These are phyloP conservation scores for Pseudoturritis turrita DNA, from an alignment of 345 rosid species.

Conservation along the genomic window DNA sequence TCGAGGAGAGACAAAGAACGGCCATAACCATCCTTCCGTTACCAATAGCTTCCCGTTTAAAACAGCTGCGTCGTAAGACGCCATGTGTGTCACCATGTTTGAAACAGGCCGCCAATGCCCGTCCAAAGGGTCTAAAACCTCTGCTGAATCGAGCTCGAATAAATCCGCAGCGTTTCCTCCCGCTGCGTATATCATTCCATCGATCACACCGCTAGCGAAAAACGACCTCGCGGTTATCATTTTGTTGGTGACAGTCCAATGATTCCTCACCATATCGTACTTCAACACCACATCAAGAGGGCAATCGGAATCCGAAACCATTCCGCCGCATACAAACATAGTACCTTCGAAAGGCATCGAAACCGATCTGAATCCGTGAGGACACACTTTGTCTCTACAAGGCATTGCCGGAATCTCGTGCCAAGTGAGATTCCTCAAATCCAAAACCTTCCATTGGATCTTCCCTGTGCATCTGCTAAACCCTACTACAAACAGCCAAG, in stretches of 20 bases:
- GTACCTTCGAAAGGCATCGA: slow-evolving; percentile 56
- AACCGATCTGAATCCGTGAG: slow-evolving; percentile 68
- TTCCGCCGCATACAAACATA: slow-evolving; percentile 81
- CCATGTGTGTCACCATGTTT: slow-evolving; percentile 74
- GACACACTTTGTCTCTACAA: slow-evolving; percentile 72
- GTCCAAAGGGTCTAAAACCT: slow-evolving; percentile 62
- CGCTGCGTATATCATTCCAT: slow-evolving; percentile 74
- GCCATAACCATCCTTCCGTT: slow-evolving; percentile 96
- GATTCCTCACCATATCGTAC: slow-evolving; percentile 73
- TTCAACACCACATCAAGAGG: slow-evolving; percentile 77
- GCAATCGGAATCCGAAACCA: slow-evolving; percentile 70
- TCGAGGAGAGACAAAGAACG: slow-evolving; percentile 73
- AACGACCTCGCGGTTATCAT: slow-evolving; percentile 76
- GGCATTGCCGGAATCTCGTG: slow-evolving; percentile 85
- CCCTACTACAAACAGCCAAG: slow-evolving; percentile 83
- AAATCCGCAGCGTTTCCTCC: slow-evolving; percentile 75
- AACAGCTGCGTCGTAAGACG: slow-evolving; percentile 78
- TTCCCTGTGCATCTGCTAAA: slow-evolving; percentile 71
- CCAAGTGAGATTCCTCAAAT: slow-evolving; percentile 67
- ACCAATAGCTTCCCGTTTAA: slow-evolving; percentile 76
- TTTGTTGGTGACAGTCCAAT: slow-evolving; percentile 63
- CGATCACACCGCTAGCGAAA: slow-evolving; percentile 67
- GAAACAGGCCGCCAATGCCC: slow-evolving; percentile 62
- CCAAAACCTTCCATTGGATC: slow-evolving; percentile 79
- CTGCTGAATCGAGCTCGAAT: slow-evolving; percentile 67